Conservation (phyloP, 2,329 filamentous ascomycete species). For the Aspergillus puulaauensis region DNA sequence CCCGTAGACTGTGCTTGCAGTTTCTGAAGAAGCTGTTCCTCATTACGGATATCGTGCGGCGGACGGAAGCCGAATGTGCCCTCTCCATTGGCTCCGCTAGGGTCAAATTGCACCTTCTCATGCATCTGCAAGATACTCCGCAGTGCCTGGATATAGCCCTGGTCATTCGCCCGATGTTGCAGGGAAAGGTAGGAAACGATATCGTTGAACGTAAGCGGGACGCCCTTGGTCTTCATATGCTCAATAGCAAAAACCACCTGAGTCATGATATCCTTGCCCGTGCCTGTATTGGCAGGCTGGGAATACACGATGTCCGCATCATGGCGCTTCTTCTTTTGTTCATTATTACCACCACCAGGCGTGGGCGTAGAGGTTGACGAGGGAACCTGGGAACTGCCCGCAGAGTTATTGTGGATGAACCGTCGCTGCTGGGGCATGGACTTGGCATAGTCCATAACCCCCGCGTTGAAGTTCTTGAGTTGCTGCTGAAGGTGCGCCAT, state of each 20-base stretch:
- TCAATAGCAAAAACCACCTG: conserved; percentile 86
- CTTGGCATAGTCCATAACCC: conserved; percentile 62
- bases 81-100: conserved; percentile 61
- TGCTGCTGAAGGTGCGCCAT: conserved; percentile 69
- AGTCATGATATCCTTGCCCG: conserved; percentile 77
- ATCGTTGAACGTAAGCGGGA: conserved; percentile 69
- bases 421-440: conserved; percentile 58
- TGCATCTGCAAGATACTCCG: conserved; percentile 66
- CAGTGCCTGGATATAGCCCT: conserved; percentile 61
- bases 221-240: conserved; percentile 70
- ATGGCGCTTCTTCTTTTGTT: conserved; percentile 61
- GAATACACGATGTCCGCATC: conserved; percentile 63
- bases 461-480: conserved; percentile 61
- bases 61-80: conserved; percentile 83
- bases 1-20: conserved; percentile 80
- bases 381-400: conserved; percentile 58
- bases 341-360: conserved; percentile 26
- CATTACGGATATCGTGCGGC: conserved; percentile 76
- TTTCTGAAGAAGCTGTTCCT: conserved; percentile 73
- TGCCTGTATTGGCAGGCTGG: conserved; percentile 73
- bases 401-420: conserved; percentile 54
- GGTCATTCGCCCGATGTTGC: conserved; percentile 59
- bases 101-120: conserved; percentile 61
- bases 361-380: conserved; percentile 36
- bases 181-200: conserved; percentile 80